Evolutionary conservation across 257 asterid genomes (phyloP), one percentile per base, ranked within the genome.

Genomic region (Verbena officinalis): DNA sequence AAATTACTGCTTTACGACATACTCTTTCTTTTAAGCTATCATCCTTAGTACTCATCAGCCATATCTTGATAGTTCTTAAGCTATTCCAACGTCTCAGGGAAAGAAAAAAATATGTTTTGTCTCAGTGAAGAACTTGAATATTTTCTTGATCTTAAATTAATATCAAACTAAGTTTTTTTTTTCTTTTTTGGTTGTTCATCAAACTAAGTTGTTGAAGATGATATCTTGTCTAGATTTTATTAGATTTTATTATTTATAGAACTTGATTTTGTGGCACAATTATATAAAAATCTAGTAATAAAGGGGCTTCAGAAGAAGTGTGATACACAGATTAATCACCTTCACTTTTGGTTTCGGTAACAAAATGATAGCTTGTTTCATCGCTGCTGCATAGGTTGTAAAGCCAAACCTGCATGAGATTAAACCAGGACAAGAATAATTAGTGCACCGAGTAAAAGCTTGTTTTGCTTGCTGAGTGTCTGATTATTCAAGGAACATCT

Each of bases 271-370:
- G n/a, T n/a, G n/a, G n/a, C n/a, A n/a, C n/a, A 50, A 51, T 33
- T 22, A 22, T 27, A 58, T 44, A 27, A 31, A 49, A 31, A 49
- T 62, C 42, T 62, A 21, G 51, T 15, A 58, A 33, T 3, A 51
- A 21, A 38, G 39, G 13, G 15, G 57, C 72, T 53, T 57, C 24
- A 48, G 33, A 40, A 49, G 53, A 55, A 53, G 38, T 19, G 58
- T 19, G 54, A 55, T 9, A 21, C 48, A 64, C 55, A 53, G 62
- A 72, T 76, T 21, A 42, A 56, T 59, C 68, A 90, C 97, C 97
- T 90, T 91, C 98, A 20, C 70, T 75, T 62, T 73, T 73, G 73
- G 86, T 73, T 73, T 85, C 90, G 23, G 88, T 77, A 44, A 86
- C 81, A 71, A 78, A 69, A 81, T 79, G 87, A 74, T 79, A 73